Percentiles rank a stretch among this genome's conserved stretches.
phyloP scores from a whole-genome alignment of 75 land plant genomes.

The Sequoia sempervirens region DNA sequence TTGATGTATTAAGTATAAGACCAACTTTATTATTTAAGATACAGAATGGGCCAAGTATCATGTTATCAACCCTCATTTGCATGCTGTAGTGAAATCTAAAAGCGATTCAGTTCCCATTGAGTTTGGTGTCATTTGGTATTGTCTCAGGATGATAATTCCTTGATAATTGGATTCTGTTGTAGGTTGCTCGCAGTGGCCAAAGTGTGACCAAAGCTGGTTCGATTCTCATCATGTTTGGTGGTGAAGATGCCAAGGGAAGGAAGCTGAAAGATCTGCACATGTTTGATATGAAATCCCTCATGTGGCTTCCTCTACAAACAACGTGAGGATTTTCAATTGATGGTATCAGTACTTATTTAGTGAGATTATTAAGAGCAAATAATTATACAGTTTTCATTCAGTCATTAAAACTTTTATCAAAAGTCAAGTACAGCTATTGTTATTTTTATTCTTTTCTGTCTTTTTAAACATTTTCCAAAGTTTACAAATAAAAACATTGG shows the following conservation, averaged over 20 bases:
- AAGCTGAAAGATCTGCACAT: conserved; percentile 93
- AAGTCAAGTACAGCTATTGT: not conserved
- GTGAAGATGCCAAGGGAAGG: conserved; percentile 77
- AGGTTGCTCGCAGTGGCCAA: conserved; percentile 90
- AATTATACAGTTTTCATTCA: not conserved
- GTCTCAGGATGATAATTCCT: not conserved
- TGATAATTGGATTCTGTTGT: conserved; percentile 15
- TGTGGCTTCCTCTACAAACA: conserved; percentile 90
- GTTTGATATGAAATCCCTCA: conserved; percentile 90
- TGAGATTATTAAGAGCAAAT: not conserved
- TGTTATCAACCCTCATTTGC: not conserved
- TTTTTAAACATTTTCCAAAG: not conserved
- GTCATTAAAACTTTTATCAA: not conserved
- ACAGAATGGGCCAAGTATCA: not conserved
- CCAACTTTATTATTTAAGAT: not conserved
- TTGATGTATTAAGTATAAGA: not conserved
- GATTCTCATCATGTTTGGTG: conserved; percentile 86
- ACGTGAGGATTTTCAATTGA: conserved; percentile 39
- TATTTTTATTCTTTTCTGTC: not conserved
- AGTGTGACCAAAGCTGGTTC: conserved; percentile 86
- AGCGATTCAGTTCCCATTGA: not conserved
- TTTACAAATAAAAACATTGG: not conserved
- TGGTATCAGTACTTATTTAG: not conserved
- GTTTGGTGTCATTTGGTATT: not conserved
- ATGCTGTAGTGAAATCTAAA: not conserved